Evolutionary conservation across 371 early-diverging fungal genomes (phyloP), one percentile per base, ranked within the genome.

Genomic region (Caulochytrium protostelioides): DNA sequence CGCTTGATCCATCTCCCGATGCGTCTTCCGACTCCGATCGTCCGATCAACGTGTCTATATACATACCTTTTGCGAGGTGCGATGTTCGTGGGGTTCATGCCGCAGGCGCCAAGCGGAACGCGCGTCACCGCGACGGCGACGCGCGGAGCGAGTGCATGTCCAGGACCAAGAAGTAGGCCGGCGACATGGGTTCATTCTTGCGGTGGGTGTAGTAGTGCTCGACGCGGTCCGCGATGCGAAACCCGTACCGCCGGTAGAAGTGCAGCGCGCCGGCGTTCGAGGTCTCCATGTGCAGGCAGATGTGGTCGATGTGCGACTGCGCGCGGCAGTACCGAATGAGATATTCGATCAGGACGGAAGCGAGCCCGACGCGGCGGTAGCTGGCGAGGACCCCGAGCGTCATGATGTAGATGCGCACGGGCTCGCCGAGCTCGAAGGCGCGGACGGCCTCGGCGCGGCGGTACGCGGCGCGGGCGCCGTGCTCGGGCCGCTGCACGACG

Each of bases 371-470:
- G 6, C 73, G 52, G 25, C 95, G 65, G 49, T 79, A 87, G 6
- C 80, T 74, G 7, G 79, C 72, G 30, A 89, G 58, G 22, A 94
- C 87, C 22, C 95, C 89, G 30, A 94, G 57, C 0, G 95, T 94
- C 79, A 89, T 87, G 43, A 94, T 79, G 46, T 91, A 94, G 15
- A 84, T n/a, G n/a, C n/a, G n/a, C n/a, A n/a, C n/a, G n/a, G n/a
- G n/a, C n/a, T n/a, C n/a, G n/a, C n/a, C n/a, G n/a, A n/a, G n/a
- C 53, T 46, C 58, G 19, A 44, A 39, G 31, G 39, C 17, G 34
- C 22, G 10, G 34, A 23, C 51, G 16, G 25, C 37, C 13, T 22
- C 44, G 50, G 34, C 27, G 32, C 24, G 9, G 13, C 15, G 24
- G 30, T 21, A 0, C 22, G 10, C 2, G 13, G 13, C n/a, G 5